Evolutionary conservation across 2,329 filamentous ascomycete species (phyloP).

Genomic region (Penicillium sp.): DNA sequence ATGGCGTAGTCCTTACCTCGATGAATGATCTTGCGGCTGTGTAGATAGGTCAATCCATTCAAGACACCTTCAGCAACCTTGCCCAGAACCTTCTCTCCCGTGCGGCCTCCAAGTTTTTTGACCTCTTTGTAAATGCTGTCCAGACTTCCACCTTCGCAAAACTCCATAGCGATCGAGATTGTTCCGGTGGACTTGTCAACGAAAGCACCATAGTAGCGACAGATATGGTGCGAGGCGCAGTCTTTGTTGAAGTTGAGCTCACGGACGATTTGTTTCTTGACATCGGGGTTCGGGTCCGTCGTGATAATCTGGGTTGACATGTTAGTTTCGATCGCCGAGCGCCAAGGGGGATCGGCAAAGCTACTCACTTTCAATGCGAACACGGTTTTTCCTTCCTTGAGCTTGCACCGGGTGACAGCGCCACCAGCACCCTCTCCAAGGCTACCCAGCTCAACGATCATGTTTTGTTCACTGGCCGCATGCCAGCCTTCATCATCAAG

Average conservation of each 20-base stretch:
- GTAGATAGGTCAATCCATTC: conserved; percentile 88
- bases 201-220: conserved; percentile 94
- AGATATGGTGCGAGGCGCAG: conserved; percentile 93
- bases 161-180: conserved; percentile 98
- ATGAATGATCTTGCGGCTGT: conserved; percentile 95
- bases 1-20: conserved; percentile 50
- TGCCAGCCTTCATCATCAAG: conserved; percentile 93
- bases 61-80: conserved; percentile 95
- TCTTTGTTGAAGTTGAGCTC: conserved; percentile 98
- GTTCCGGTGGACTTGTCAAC: conserved; percentile 93
- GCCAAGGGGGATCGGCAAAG: neutral
- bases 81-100: conserved; percentile 93
- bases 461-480: conserved; percentile 81
- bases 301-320: conserved; percentile 73
- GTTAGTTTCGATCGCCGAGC: conserved; percentile 10
- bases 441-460: conserved; percentile 83
- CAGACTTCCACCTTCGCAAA: conserved; percentile 92
- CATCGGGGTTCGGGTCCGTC: conserved; percentile 93
- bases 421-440: conserved; percentile 93
- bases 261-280: conserved; percentile 96
- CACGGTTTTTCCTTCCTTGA: conserved; percentile 87
- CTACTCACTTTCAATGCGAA: conserved; percentile 85
- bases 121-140: conserved; percentile 98
- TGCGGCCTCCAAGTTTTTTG: conserved; percentile 88
- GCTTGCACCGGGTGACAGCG: conserved; percentile 83